A percentile compares a stretch with the other conserved stretches of the same genome.
Conservation (phyloP, 805 yeast genomes). For the Starmerella lactis-condensi region DNA sequence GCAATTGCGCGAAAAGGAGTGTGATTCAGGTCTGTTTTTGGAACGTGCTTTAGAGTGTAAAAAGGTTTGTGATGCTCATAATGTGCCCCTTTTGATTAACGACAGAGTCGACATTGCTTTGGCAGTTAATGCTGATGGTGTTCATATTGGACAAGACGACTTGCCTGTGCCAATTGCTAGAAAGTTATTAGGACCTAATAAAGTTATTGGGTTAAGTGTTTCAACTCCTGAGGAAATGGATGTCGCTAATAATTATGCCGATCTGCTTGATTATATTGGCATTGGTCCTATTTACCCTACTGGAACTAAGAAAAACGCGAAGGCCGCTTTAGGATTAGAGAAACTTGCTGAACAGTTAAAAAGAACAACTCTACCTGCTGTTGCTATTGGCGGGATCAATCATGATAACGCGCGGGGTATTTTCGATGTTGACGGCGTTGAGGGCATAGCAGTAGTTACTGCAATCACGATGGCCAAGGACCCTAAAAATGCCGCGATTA, state of each 20-base stretch:
- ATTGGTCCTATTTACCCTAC: slow-evolving; percentile 61
- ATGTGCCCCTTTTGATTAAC: slow-evolving; percentile 65
- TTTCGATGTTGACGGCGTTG: slow-evolving; percentile 30
- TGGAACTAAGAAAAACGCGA: slow-evolving; percentile 42
- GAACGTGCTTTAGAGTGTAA: slow-evolving; percentile 43
- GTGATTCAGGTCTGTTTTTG: slow-evolving; percentile 51
- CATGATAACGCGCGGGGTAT: slow-evolving; percentile 13
- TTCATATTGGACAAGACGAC: slow-evolving; percentile 86
- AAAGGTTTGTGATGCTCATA: slow-evolving; percentile 36
- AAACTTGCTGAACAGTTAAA: slow-evolving; percentile 65
- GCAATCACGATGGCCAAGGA: slow-evolving; percentile 46
- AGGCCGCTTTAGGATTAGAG: slow-evolving; percentile 45
- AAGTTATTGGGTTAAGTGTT: slow-evolving; percentile 65
- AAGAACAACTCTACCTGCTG: slow-evolving; percentile 42
- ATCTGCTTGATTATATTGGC: slow-evolving; percentile 51
- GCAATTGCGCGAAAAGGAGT: slow-evolving; percentile 63
- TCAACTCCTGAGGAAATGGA: slow-evolving; percentile 37
- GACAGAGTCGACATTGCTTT: slow-evolving; percentile 79
- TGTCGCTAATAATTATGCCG: slow-evolving; percentile 12
- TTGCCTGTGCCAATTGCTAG: slow-evolving; percentile 46
- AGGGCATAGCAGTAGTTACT: slow-evolving; percentile 83
- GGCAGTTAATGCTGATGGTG: slow-evolving; percentile 78
- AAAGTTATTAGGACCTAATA: slow-evolving; percentile 46
- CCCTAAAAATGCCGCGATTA: slow-evolving; percentile 8
- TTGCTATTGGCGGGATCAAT: slow-evolving; percentile 36